Evolutionary conservation across 2,329 filamentous ascomycete genomes (phyloP), one percentile per base, ranked within the genome.

Genomic region (Diaporthe destruens): DNA sequence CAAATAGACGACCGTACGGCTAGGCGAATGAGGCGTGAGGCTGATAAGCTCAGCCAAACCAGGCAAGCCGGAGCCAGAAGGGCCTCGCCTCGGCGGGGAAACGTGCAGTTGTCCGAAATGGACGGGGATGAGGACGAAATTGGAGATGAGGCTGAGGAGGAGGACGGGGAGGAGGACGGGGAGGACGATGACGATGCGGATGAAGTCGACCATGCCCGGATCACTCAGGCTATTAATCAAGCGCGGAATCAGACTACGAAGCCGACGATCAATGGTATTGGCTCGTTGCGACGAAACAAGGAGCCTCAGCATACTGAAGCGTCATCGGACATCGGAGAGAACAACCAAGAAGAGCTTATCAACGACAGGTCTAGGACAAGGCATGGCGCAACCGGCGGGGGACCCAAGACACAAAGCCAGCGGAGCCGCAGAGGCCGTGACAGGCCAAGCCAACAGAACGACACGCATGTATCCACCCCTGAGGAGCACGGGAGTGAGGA

Each of bases 201-300:
- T 16, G 68, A 61, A 25, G 25, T 63, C 34, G 29, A 67, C 68
- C 29, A 36, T 44, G 49, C 55, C 51, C 59, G 39, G 47, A 69
- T 70, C 23, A 70, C 25, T 6, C 65, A 32, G 11, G 71, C 71
- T 44, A 61, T 70, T 8, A 74, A 72, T 20, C 29, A 56, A 36
- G 73, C 71, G 32, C 66, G 71, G 5, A 55, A 39, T 32, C 16
- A 59, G 18, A 42, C 34, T 16, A 39, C 11, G 61, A 49, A 39
- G 16, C 66, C 29, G 54, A 61, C 66, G 16, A 53, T 72, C 54
- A 70, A 70, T 32, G 67, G 59, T 2, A 56, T 72, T 25, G 68
- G 32, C 25, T 18, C 55, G 29, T 47, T 23, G 36, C 68, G 9
- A 5, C 68, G 16, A 3, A 11, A 25, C n/a, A 29, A 56, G 2